These are phyloP conservation scores for Ceratobasidium sp. DNA, from an alignment of 1,284 basidiomycete species.

Conservation along the genomic window DNA sequence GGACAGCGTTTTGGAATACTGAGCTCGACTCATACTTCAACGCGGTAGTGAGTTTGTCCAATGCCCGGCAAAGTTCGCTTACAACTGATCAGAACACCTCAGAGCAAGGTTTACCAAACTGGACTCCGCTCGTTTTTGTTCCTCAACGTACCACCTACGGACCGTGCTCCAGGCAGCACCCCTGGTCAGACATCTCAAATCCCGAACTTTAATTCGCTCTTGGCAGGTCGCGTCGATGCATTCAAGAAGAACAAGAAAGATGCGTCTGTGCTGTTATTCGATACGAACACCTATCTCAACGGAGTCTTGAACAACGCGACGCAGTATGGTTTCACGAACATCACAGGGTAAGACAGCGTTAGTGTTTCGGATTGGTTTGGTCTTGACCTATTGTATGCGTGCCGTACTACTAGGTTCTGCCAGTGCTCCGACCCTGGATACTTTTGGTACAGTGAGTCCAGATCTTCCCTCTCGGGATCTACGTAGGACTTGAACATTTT, in stretches of 20 bases:
- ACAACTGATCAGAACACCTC: constrained; percentile 30
- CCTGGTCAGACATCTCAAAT: constrained; percentile 62
- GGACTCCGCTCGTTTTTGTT: constrained; percentile 67
- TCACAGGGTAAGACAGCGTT: constrained; percentile 62
- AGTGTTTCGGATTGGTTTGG: not conserved
- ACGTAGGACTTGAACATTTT: not conserved
- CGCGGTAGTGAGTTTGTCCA: constrained; percentile 62
- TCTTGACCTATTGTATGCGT: not conserved
- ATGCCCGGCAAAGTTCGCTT: not conserved
- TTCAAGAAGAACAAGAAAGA: constrained; percentile 58
- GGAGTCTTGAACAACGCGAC: constrained; percentile 62
- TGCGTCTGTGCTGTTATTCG: constrained; percentile 65
- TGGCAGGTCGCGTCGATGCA: constrained; percentile 57
- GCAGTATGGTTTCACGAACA: constrained; percentile 65
- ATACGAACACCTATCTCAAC: constrained; percentile 68
- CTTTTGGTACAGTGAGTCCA: constrained; percentile 69
- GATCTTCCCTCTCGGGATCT: not conserved
- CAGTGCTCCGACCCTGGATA: constrained; percentile 64
- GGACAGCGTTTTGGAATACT: constrained; percentile 65
- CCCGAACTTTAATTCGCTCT: constrained; percentile 62
- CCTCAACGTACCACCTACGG: constrained; percentile 69
- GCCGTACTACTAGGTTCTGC: constrained; percentile 62
- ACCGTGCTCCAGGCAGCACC: constrained; percentile 63
- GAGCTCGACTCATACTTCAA: constrained; percentile 69
- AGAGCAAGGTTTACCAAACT: constrained; percentile 63